A percentile compares a stretch with the other conserved stretches of the same genome.
These are phyloP conservation scores for Colletotrichum phormii DNA, from an alignment of 2,329 filamentous ascomycete species.

Conservation along the genomic window DNA sequence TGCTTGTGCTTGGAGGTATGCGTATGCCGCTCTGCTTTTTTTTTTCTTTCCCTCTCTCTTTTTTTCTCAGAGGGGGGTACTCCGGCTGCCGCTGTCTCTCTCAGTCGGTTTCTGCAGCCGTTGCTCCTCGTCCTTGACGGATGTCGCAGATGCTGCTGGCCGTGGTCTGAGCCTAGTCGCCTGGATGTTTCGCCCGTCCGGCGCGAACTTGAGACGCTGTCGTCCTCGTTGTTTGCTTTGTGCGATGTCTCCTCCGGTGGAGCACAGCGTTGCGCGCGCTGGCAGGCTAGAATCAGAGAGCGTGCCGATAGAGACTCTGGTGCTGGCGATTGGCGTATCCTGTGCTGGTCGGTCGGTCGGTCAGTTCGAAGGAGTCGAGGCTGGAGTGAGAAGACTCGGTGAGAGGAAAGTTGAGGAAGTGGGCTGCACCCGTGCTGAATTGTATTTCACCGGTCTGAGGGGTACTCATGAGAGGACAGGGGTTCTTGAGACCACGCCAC, in stretches of 20 bases:
- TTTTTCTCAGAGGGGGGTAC: not conserved
- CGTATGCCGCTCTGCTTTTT: constrained; percentile 24
- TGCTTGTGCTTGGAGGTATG: constrained; percentile 4
- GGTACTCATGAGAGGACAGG: constrained; percentile 49
- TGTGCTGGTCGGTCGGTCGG: constrained; percentile 36
- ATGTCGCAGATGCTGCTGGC: constrained; percentile 25
- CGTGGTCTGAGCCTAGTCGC: constrained; percentile 29
- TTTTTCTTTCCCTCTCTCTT: not conserved
- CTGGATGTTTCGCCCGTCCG: constrained; percentile 21
- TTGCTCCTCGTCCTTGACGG: constrained; percentile 3
- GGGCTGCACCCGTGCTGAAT: constrained; percentile 50
- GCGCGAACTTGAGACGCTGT: constrained; percentile 19
- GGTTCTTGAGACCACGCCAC: constrained; percentile 40
- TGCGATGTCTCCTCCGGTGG: constrained; percentile 36
- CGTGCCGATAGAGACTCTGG: constrained; percentile 36
- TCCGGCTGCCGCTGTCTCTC: constrained; percentile 28
- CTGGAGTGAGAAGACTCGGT: constrained; percentile 54
- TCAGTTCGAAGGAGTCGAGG: constrained; percentile 43
- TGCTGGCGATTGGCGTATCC: constrained; percentile 36
- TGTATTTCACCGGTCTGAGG: constrained; percentile 56
- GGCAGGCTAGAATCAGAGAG: constrained; percentile 31
- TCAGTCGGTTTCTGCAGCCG: constrained; percentile 13
- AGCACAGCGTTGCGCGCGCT: constrained; percentile 34
- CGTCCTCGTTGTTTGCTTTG: constrained; percentile 28
- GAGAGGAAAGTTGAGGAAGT: constrained; percentile 48